These are phyloP conservation scores for Trifolium dubium DNA, from an alignment of 306 rosid genomes.

Conservation along the genomic window DNA sequence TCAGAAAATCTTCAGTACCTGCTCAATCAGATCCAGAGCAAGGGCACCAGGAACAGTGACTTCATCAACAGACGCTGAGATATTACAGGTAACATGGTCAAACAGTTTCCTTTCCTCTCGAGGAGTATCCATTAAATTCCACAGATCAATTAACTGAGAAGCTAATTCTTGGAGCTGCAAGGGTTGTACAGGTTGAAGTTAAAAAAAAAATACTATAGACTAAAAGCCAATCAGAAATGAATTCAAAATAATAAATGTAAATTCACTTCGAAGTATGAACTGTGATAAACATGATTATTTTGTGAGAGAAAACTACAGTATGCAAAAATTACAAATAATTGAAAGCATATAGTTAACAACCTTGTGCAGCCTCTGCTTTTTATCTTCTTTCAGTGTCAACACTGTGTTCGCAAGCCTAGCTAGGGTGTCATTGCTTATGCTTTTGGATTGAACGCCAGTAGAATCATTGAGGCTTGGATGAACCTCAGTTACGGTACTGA, in stretches of 20 bases:
- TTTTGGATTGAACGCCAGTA: constrained; percentile 88
- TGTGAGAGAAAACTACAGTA: constrained; percentile 2
- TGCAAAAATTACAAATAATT: constrained; percentile 23
- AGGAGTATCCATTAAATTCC: constrained; percentile 99
- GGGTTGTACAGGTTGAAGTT: constrained; percentile 13
- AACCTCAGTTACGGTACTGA: constrained; percentile 90
- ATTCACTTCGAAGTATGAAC: constrained; percentile 24
- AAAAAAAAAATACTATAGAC: constrained; percentile 5
- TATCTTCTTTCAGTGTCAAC: constrained; percentile 70
- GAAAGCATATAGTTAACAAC: constrained; percentile 42
- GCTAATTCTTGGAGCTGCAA: constrained; percentile 96
- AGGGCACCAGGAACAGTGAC: constrained; percentile 97
- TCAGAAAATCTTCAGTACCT: constrained; percentile 55
- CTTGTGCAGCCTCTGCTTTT: constrained; percentile 80
- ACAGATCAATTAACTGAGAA: constrained; percentile 85
- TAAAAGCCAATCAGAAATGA: constrained; percentile 13
- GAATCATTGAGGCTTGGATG: constrained; percentile 97
- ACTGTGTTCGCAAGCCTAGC: constrained; percentile 87
- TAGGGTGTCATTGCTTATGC: constrained; percentile 92
- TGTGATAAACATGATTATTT: background rate
- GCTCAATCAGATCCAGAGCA: constrained; percentile 89
- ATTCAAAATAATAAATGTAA: constrained; percentile 3
- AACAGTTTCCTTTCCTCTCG: constrained; percentile 83
- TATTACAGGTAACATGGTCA: constrained; percentile 96
- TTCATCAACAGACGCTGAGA: constrained; percentile 95